phyloP scores from a whole-genome alignment of 2,329 filamentous ascomycete genomes.

The Microdochium bolleyi region DNA sequence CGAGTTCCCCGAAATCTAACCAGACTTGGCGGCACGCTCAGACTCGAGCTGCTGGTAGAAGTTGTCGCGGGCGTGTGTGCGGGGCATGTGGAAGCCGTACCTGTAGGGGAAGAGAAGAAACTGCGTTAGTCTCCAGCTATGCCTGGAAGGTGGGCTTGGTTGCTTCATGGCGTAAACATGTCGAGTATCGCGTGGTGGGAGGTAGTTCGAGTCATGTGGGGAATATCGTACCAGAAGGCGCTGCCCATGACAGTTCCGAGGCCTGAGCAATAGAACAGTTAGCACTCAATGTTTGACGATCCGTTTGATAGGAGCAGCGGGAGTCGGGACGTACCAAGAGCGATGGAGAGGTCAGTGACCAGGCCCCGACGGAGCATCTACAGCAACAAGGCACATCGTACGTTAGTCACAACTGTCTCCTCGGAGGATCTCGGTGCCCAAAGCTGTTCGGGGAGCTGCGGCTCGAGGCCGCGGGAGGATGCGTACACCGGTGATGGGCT shows the following conservation, averaged over 20 bases:
- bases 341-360: conserved; percentile 47
- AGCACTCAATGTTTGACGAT: not conserved
- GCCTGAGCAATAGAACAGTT: conserved; percentile 24
- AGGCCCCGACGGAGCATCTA: conserved; percentile 55
- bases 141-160: not conserved
- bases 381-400: conserved; percentile 16
- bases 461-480: conserved; percentile 8
- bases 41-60: conserved; percentile 52
- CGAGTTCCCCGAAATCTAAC: not conserved
- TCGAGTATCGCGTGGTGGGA: not conserved
- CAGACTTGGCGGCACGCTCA: conserved; percentile 35
- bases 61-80: conserved; percentile 48
- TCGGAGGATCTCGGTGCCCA: not conserved
- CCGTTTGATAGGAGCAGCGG: not conserved
- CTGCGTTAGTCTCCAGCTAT: not conserved
- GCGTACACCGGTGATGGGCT: conserved; percentile 54
- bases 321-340: conserved; percentile 37
- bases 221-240: conserved; percentile 44
- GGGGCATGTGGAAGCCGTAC: conserved; percentile 57
- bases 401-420: no score
- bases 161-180: not conserved
- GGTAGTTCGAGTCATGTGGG: not conserved
- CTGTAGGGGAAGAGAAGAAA: conserved; percentile 20
- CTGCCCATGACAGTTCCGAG: conserved; percentile 46
- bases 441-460: conserved; percentile 2